Conservation (phyloP, 192 early-diverging fungal species). For the Podila horticola region DNA sequence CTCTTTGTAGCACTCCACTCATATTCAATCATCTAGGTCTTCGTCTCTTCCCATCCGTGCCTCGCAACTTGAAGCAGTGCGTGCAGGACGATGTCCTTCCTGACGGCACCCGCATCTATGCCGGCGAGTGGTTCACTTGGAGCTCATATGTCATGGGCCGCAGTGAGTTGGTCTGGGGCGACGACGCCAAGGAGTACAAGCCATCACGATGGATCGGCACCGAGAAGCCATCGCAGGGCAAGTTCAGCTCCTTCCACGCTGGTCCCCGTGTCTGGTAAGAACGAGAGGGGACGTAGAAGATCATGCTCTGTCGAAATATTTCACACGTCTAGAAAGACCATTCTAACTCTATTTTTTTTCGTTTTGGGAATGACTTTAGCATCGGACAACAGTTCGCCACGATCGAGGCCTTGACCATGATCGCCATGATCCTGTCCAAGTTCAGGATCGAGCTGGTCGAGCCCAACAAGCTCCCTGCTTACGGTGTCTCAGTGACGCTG, state of each 20-base stretch:
- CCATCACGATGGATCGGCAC: slow-evolving; percentile 72
- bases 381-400: slow-evolving; percentile 52
- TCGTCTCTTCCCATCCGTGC: slow-evolving; percentile 18
- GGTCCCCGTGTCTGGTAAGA: slow-evolving; percentile 61
- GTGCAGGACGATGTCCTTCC: slow-evolving; percentile 69
- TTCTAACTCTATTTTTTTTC: too few species aligned
- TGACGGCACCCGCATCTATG: slow-evolving; percentile 66
- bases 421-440: slow-evolving; percentile 30
- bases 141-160: slow-evolving; percentile 67
- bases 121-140: slow-evolving; percentile 64
- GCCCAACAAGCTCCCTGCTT: slow-evolving; percentile 17
- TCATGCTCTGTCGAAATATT: too few species aligned
- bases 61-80: slow-evolving; percentile 61
- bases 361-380: neutral
- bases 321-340: too few species aligned
- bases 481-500: slow-evolving; percentile 34
- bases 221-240: slow-evolving; percentile 51
- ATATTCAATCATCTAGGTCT: neutral
- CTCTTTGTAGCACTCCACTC: neutral
- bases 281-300: too few species aligned
- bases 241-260: slow-evolving; percentile 65
- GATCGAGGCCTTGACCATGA: slow-evolving; percentile 41
- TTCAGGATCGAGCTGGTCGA: slow-evolving; percentile 45
- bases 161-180: slow-evolving; percentile 67
- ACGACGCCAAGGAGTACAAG: slow-evolving; percentile 66